A percentile compares a stretch with the other conserved stretches of the same genome.
Conservation (phyloP, 305 asterid species). For the Nicotiana rustica region DNA sequence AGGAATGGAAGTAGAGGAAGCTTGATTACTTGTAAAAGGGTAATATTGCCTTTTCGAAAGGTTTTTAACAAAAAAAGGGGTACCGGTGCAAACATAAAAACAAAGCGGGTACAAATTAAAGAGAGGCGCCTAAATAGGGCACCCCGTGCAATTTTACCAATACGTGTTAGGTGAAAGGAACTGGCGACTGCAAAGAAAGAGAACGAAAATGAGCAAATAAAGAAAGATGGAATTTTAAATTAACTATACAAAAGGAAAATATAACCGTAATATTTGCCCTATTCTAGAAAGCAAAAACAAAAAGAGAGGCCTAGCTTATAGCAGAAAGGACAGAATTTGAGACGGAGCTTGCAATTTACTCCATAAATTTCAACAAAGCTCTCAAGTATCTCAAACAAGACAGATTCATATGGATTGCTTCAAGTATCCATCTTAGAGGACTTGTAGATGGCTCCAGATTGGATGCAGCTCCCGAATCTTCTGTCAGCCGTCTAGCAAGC, state of each 20-base stretch:
- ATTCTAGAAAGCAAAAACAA: neutral
- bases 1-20: too few relatives aligned
- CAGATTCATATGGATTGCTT: slow-evolving; percentile 84
- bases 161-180: neutral
- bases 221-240: slow-evolving; percentile 23
- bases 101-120: too few relatives aligned
- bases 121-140: too few relatives aligned
- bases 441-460: slow-evolving; percentile 38
- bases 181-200: neutral
- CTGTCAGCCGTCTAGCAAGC: slow-evolving; percentile 52
- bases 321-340: neutral
- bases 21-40: too few relatives aligned
- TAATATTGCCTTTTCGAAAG: too few relatives aligned
- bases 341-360: slow-evolving; percentile 8
- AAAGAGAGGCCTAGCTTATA: neutral
- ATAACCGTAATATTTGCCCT: neutral
- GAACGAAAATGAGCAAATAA: slow-evolving; percentile 20
- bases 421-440: slow-evolving; percentile 66
- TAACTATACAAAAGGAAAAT: neutral
- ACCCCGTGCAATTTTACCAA: neutral
- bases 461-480: slow-evolving; percentile 41
- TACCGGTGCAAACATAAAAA: too few relatives aligned
- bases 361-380: slow-evolving; percentile 49
- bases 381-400: slow-evolving; percentile 93
- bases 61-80: too few relatives aligned